Conservation (phyloP, 768 basidiomycete species). For the Gyrodon lividus region DNA sequence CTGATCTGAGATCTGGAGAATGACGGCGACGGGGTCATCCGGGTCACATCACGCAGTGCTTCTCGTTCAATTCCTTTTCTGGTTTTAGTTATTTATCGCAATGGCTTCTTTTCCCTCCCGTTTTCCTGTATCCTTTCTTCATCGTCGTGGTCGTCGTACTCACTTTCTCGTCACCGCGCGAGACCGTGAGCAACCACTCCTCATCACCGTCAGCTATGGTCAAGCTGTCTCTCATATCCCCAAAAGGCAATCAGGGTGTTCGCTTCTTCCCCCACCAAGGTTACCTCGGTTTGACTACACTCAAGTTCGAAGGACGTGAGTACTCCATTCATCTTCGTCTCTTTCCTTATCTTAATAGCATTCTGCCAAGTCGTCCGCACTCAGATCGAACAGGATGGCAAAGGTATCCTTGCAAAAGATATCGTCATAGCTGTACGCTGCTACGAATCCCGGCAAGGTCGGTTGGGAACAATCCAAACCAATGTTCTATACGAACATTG, state of each 20-base stretch:
- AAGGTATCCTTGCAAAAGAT: constrained; percentile 62
- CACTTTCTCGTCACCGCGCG: constrained; percentile 13
- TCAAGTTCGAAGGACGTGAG: constrained; percentile 75
- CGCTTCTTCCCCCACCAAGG: constrained; percentile 75
- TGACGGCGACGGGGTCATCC: constrained; percentile 10
- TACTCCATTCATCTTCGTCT: constrained; percentile 17
- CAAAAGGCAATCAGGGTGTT: constrained; percentile 67
- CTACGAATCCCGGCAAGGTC: constrained; percentile 73
- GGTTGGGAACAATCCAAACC: constrained; percentile 53
- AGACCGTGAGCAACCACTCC: constrained; percentile 17
- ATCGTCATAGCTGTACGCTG: constrained; percentile 77
- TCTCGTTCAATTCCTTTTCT: constrained; percentile 32
- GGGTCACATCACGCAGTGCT: constrained; percentile 31
- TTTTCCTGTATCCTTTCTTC: constrained; percentile 10
- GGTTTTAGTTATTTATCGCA: constrained; percentile 34
- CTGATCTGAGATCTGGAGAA: constrained; percentile 28
- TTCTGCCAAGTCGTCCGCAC: constrained; percentile 60
- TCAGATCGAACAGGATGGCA: constrained; percentile 66
- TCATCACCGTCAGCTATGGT: constrained; percentile 49
- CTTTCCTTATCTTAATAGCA: constrained; percentile 3
- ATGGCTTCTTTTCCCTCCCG: constrained; percentile 30
- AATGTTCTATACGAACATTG: constrained; percentile 69
- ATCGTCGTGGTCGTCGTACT: constrained; percentile 13
- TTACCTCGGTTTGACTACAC: constrained; percentile 77
- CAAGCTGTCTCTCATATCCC: constrained; percentile 62